A percentile compares a stretch with the other conserved stretches of the same genome.
phyloP scores from a whole-genome alignment of 176 grass and related monocot species.

The Oryza nivara region DNA sequence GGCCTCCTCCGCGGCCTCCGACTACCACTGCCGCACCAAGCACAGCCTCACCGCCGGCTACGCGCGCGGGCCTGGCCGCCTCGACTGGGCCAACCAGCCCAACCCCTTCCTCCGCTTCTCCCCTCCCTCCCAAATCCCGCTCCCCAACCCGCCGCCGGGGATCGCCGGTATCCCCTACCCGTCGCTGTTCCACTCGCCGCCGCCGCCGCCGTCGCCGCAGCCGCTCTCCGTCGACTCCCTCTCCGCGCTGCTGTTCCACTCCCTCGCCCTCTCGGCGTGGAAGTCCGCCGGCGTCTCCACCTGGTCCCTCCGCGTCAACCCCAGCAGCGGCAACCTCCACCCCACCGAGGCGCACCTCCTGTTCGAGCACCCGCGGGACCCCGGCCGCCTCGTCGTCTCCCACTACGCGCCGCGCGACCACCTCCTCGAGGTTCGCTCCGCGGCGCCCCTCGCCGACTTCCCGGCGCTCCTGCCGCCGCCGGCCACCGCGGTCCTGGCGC shows the following conservation, averaged over 20 bases:
- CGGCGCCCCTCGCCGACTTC: not conserved
- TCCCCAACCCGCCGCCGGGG: conserved; percentile 53
- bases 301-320: conserved; percentile 94
- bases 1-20: conserved; percentile 37
- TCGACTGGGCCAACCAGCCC: conserved; percentile 96
- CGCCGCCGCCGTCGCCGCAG: conserved; percentile 27
- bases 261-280: conserved; percentile 92
- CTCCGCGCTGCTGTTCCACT: conserved; percentile 81
- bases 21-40: conserved; percentile 88
- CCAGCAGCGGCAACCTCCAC: conserved; percentile 95
- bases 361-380: conserved; percentile 35
- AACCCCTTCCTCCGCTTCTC: conserved; percentile 92
- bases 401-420: conserved; percentile 89
- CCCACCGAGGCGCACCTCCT: conserved; percentile 87
- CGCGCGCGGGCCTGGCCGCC: conserved; percentile 76
- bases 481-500: conserved; percentile 46
- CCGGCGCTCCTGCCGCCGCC: conserved; percentile 32
- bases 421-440: conserved; percentile 66
- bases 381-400: conserved; percentile 41
- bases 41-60: conserved; percentile 83
- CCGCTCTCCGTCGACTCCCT: conserved; percentile 55
- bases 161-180: conserved; percentile 27
- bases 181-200: conserved; percentile 39
- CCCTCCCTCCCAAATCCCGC: conserved; percentile 39
- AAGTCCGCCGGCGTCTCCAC: conserved; percentile 76